Conservation (phyloP, 352 stramenopile genomes). For the Globisporangium sylvaticum region DNA sequence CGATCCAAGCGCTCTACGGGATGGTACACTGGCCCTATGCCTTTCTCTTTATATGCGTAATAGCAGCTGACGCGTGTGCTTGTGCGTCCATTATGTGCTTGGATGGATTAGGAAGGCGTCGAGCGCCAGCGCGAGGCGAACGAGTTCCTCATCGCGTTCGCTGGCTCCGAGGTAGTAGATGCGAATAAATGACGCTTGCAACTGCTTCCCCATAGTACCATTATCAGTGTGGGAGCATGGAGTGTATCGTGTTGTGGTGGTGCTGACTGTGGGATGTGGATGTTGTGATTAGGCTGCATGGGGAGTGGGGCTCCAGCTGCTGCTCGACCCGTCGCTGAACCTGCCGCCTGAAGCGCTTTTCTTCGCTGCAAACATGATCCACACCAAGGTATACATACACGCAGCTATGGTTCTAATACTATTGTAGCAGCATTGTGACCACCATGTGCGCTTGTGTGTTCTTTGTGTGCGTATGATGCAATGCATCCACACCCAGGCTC, state of each 20-base stretch:
- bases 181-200: not conserved
- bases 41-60: not conserved
- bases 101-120: slow-evolving; percentile 39
- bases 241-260: not conserved
- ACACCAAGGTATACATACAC: slow-evolving; percentile 39
- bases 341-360: slow-evolving; percentile 56
- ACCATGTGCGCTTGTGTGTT: not conserved
- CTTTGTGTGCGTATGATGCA: not conserved
- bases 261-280: not conserved
- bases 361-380: slow-evolving; percentile 74
- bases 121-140: slow-evolving; percentile 65
- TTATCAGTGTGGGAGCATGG: not conserved
- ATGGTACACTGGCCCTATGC: slow-evolving; percentile 32
- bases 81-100: not conserved
- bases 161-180: slow-evolving; percentile 31
- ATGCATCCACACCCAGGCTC: slow-evolving; percentile 18
- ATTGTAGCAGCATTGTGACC: not conserved
- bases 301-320: slow-evolving; percentile 41
- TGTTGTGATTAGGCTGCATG: slow-evolving; percentile 32
- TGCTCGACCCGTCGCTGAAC: slow-evolving; percentile 43
- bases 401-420: not conserved
- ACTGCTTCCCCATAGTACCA: not conserved
- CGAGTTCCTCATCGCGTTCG: slow-evolving; percentile 58
- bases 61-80: not conserved
- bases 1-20: slow-evolving; percentile 59